These are phyloP conservation scores for Bauhinia variegata DNA, from an alignment of 306 rosid genomes.

Conservation along the genomic window DNA sequence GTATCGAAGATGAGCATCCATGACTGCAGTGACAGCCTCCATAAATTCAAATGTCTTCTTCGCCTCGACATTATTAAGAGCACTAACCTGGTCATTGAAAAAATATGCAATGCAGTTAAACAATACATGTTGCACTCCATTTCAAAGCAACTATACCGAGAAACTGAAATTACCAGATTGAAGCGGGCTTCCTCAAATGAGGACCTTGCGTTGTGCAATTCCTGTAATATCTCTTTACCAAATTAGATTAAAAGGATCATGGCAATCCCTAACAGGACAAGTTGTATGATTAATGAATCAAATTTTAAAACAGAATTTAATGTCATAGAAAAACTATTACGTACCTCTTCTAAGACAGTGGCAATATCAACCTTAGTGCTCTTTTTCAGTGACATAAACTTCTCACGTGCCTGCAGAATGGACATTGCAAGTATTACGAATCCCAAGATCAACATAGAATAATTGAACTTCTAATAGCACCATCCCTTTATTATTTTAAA, in stretches of 20 bases:
- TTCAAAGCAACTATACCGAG: constrained; percentile 27
- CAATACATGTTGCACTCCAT: constrained; percentile 23
- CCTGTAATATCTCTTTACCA: constrained; percentile 80
- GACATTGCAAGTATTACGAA: constrained; percentile 18
- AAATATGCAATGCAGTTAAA: constrained; percentile 34
- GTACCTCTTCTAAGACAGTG: constrained; percentile 67
- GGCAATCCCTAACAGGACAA: constrained; percentile 41
- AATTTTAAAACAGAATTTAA: constrained; percentile 4
- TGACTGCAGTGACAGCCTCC: constrained; percentile 70
- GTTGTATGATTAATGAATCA: constrained; percentile 29
- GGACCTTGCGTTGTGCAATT: constrained; percentile 64
- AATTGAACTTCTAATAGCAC: constrained; percentile 25
- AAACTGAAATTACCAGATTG: constrained; percentile 66
- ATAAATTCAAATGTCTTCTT: constrained; percentile 73
- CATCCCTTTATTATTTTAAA: constrained; percentile 8
- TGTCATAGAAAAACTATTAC: constrained; percentile 24
- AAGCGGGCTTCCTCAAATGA: constrained; percentile 83
- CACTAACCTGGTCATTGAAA: constrained; percentile 52
- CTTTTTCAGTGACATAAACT: constrained; percentile 73
- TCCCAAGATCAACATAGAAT: constrained; percentile 24
- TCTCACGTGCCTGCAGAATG: constrained; percentile 79
- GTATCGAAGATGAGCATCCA: constrained; percentile 87
- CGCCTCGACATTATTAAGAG: constrained; percentile 67
- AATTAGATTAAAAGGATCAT: constrained; percentile 59
- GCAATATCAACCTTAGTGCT: constrained; percentile 78